Evolutionary conservation across 176 grass and related monocot species (phyloP), one percentile per base, ranked within the genome.

Genomic region (Bothriochloa decipiens): DNA sequence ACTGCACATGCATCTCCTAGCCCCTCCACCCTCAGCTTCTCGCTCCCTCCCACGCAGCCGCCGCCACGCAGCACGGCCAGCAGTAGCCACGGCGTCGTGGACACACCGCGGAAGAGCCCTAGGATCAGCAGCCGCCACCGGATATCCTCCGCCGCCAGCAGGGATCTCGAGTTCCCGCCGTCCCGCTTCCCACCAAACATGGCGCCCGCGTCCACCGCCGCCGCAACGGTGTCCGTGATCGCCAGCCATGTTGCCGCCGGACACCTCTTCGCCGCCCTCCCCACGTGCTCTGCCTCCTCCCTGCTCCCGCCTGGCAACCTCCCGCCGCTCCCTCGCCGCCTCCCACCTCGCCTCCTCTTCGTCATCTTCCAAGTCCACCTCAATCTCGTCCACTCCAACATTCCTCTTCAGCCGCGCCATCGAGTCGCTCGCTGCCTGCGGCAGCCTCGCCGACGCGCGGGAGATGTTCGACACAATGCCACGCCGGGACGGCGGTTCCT

Each of bases 401-500:
- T 98, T 98, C 75, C 81, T 94, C 45, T 80, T 96, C 64, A 98
- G 94, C 75, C 89, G 93, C 76, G 86, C 89, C 39, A 92, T 98
- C 43, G 93, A 94, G 77, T 80, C 84, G 9, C 69, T 92, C 0
- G 93, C 89, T 4, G 79, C 81, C 14, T 91, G 85, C 68, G 88
- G 91, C 70, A 74, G 88, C 74, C 62, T 90, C 41, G 55, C 74
- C 15, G 86, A 92, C 65, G 96, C 93, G 28, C 93, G 84, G 75
- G 60, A 93, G 14, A 37, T 98, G 85, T 98, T 98, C 84, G 93
- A 98, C 9, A 26, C 76, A 90, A 98, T 98, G 93, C 91, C 96
- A 27, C 74, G 36, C 40, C 91, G 89, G 74, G 92, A 95, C 36
- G 96, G 96, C 26, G 96, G 96, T 55, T 92, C 93, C 20, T 98